Conservation (phyloP, 2,329 filamentous ascomycete species). For the Ophiostoma sp. region DNA sequence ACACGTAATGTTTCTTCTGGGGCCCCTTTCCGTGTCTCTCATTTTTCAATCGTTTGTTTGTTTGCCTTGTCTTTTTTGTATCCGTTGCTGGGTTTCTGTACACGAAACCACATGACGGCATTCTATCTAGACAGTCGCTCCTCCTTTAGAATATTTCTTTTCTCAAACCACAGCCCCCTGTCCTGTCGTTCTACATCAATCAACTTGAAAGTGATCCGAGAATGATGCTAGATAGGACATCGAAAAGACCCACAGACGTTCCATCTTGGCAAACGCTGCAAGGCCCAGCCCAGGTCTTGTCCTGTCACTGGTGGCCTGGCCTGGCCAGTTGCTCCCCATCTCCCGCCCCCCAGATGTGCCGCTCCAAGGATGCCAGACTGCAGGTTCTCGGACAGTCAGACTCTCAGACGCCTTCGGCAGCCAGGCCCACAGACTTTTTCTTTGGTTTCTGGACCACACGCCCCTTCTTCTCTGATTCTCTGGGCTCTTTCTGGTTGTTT, state of each 20-base stretch:
- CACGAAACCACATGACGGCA: neutral
- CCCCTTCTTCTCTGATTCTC: neutral
- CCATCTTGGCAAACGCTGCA: neutral
- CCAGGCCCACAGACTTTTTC: constrained; percentile 1
- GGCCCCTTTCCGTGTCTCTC: neutral
- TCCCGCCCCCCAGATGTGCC: constrained; percentile 8
- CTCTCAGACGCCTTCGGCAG: constrained; percentile 1
- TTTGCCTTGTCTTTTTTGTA: no score
- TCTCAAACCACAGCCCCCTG: neutral
- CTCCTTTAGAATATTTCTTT: neutral
- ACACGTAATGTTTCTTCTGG: neutral
- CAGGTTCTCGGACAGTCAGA: constrained; percentile 3
- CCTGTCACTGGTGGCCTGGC: neutral
- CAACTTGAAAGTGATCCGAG: neutral
- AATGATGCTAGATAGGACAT: neutral
- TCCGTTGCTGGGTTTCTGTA: neutral
- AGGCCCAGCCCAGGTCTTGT: neutral
- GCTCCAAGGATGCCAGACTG: constrained; percentile 11
- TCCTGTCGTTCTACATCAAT: neutral
- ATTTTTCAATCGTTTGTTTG: neutral
- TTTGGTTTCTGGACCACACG: neutral
- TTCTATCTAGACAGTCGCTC: neutral
- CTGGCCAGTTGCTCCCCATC: neutral
- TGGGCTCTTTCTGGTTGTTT: neutral
- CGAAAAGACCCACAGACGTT: constrained; percentile 16